Conservation (phyloP, 1,284 basidiomycete species). For the Cryptococcus neoformans region DNA sequence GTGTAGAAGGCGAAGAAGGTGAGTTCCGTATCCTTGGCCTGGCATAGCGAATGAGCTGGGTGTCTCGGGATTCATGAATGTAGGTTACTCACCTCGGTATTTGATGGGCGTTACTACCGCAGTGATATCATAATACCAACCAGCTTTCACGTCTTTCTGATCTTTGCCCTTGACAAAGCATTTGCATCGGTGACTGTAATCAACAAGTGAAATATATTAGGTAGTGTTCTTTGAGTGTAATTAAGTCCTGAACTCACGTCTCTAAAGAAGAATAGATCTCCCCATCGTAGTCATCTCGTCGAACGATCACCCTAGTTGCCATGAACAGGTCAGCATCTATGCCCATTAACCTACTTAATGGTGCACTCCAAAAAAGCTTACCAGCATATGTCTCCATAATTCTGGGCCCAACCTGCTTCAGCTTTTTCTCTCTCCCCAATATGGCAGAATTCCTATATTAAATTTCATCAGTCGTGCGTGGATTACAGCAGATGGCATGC, state of each 20-base stretch:
- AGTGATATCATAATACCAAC: constrained; percentile 24
- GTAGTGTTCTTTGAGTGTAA: too few relatives aligned
- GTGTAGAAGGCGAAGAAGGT: constrained; percentile 7
- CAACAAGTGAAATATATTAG: too few relatives aligned
- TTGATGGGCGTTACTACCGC: constrained; percentile 26
- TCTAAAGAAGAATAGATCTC: constrained; percentile 3
- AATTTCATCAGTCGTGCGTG: too few relatives aligned
- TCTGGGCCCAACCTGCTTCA: constrained; percentile 1
- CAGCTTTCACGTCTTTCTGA: constrained; percentile 10
- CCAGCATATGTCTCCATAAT: constrained; percentile 2
- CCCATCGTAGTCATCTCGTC: constrained; percentile 6
- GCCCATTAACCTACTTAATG: background rate
- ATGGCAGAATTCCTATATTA: background rate
- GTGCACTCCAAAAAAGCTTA: background rate
- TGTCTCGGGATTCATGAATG: background rate
- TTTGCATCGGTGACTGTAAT: constrained; percentile 12
- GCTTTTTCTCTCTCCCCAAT: background rate
- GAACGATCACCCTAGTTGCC: constrained; percentile 7
- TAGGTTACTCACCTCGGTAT: constrained; percentile 19
- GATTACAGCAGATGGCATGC: too few relatives aligned
- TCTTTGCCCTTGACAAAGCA: constrained; percentile 18
- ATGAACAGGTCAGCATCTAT: background rate
- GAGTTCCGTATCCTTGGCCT: constrained; percentile 6
- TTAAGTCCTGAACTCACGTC: constrained; percentile 1
- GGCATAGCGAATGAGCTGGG: background rate